phyloP scores from a whole-genome alignment of 192 early-diverging fungal species.

The Coemansia biformis region DNA sequence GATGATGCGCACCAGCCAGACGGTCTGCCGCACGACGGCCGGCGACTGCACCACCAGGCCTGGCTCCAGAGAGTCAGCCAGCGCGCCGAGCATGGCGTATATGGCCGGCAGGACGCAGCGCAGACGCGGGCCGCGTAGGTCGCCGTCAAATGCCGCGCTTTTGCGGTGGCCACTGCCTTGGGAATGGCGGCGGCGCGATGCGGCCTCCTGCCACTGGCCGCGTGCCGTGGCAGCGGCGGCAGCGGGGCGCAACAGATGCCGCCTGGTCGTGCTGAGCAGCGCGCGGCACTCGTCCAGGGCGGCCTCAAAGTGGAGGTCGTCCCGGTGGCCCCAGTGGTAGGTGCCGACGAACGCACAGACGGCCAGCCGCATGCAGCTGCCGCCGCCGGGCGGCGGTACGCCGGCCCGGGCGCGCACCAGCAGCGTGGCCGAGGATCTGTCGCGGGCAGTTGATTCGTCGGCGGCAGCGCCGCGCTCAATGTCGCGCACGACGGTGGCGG shows the following conservation, averaged over 20 bases:
- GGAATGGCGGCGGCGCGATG: too few relatives aligned
- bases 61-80: slow-evolving; percentile 27
- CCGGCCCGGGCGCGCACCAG: background rate
- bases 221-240: background rate
- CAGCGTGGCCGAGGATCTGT: background rate
- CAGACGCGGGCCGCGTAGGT: slow-evolving; percentile 12
- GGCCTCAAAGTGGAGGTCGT: slow-evolving; percentile 24
- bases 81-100: slow-evolving; percentile 1
- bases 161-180: background rate
- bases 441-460: background rate
- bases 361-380: slow-evolving; percentile 3
- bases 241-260: background rate
- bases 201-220: too few relatives aligned
- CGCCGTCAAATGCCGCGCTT: slow-evolving; percentile 2
- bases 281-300: slow-evolving; percentile 8
- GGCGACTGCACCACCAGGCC: slow-evolving; percentile 29
- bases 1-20: slow-evolving; percentile 34
- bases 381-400: background rate
- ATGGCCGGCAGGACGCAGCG: slow-evolving; percentile 22
- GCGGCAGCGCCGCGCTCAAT: background rate
- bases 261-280: background rate
- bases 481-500: background rate
- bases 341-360: slow-evolving; percentile 19
- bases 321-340: slow-evolving; percentile 7
- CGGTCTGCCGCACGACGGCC: slow-evolving; percentile 8